Evolutionary conservation across 371 early-diverging fungal species (phyloP), one percentile per base, ranked within the genome.

Genomic region (Apophysomyces ossiformis): DNA sequence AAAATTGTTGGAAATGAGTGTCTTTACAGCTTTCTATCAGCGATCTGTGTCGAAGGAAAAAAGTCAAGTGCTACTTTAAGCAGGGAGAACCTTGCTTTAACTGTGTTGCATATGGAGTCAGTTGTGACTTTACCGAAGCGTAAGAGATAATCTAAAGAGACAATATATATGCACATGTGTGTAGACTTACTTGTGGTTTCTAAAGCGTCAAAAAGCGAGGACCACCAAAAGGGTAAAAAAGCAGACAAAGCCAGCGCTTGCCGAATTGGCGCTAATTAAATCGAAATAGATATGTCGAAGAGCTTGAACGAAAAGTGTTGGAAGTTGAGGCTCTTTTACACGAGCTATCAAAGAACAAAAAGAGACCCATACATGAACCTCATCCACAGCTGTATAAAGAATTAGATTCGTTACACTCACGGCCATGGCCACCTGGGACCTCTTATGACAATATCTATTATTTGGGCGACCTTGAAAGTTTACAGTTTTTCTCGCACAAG

Each of bases 401-500:
- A 15, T 26, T 62, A 26, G 70, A 63, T 50, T 60, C 60, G 26
- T 45, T 58, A 7, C 66, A 72, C 61, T 69, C 66, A 18, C 57
- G 63, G 4, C 15, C 43, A 38, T 65, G 62, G 66, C 66, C 66
- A 41, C 69, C 63, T 6, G 69, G 63, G 3, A 59, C 18, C n/a
- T 45, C 50, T 6, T 73, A 74, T 3, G 77, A 82, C 54, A 63
- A 67, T 58, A 72, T 82, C 1, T 71, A 72, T 36, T 82, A 77
- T 57, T 43, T 82, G 12, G 83, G 83, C 2, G 83, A 82, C 26
- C 61, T 79, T 39, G 78, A 78, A 0, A 76, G 71, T 35, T 69
- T 79, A 47, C 77, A 79, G 35, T 70, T 82, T 56, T 76, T 82
- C n/a, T 78, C 78, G 7, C 72, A 78, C 35, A 79, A 79, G 57